Evolutionary conservation across 2,329 filamentous ascomycete species (phyloP).

Genomic region (Neonectria ditissima): DNA sequence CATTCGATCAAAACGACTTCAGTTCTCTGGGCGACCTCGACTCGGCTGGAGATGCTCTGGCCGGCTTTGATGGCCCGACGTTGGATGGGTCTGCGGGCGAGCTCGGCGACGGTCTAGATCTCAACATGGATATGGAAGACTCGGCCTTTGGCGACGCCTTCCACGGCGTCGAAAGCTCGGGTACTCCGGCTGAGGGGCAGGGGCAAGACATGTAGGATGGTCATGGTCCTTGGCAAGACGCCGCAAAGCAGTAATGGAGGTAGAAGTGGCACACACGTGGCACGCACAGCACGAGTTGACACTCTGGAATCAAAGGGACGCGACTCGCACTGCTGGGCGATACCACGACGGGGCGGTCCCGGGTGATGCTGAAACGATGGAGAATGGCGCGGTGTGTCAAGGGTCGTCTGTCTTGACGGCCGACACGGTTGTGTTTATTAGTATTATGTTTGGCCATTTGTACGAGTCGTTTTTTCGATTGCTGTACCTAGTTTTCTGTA

Average conservation of each 20-base stretch:
- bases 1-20: conserved; percentile 70
- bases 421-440: conserved; percentile 29
- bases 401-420: conserved; percentile 24
- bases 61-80: conserved; percentile 72
- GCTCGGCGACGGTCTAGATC: conserved; percentile 67
- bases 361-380: conserved; percentile 38
- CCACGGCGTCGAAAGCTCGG: conserved; percentile 67
- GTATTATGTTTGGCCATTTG: conserved; percentile 31
- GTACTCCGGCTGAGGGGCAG: conserved; percentile 52
- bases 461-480: conserved; percentile 30
- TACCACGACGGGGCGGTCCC: conserved; percentile 19
- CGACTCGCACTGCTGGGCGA: conserved; percentile 7
- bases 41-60: conserved; percentile 77
- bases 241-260: conserved; percentile 14
- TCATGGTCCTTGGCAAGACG: conserved; percentile 2
- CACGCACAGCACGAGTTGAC: conserved; percentile 7
- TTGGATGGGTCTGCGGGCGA: conserved; percentile 58
- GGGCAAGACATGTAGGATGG: conserved; percentile 49
- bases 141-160: conserved; percentile 88
- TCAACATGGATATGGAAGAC: conserved; percentile 78
- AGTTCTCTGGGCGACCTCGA: conserved; percentile 74
- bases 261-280: background rate
- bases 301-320: conserved; percentile 1
- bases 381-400: conserved; percentile 42
- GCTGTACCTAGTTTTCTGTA: conserved; percentile 27